These are phyloP conservation scores for Penicillium desertorum DNA, from an alignment of 495 filamentous ascomycete species.

Conservation along the genomic window DNA sequence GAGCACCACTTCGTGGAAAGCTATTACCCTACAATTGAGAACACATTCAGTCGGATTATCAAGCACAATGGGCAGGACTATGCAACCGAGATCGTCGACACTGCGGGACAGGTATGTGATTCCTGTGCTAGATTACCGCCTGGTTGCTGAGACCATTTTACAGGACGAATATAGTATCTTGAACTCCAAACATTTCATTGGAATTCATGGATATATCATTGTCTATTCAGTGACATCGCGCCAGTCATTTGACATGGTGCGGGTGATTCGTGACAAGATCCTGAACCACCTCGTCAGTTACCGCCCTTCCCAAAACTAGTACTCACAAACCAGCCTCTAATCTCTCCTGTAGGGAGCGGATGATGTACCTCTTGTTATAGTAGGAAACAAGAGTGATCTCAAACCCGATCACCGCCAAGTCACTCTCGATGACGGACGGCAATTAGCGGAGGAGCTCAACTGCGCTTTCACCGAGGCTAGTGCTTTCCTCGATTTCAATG, in stretches of 20 bases:
- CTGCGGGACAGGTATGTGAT: conserved; percentile 81
- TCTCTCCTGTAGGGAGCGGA: conserved; percentile 70
- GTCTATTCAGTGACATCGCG: conserved; percentile 93
- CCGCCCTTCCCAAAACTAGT: neutral
- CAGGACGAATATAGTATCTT: conserved; percentile 98
- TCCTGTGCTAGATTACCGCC: neutral
- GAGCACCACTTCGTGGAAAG: conserved; percentile 98
- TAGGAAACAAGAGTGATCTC: conserved; percentile 96
- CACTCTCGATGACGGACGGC: conserved; percentile 74
- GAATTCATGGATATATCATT: conserved; percentile 98
- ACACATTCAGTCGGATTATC: conserved; percentile 95
- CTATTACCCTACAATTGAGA: conserved; percentile 99
- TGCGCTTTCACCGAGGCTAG: conserved; percentile 95
- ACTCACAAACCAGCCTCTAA: neutral
- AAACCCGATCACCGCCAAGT: conserved; percentile 93
- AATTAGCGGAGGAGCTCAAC: conserved; percentile 77
- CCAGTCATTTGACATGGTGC: conserved; percentile 95
- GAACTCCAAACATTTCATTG: conserved; percentile 98
- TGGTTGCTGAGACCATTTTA: conserved; percentile 15
- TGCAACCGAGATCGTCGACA: conserved; percentile 97
- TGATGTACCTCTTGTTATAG: conserved; percentile 86
- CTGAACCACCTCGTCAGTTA: conserved; percentile 83
- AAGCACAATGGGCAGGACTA: conserved; percentile 88
- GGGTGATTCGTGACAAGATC: conserved; percentile 94
- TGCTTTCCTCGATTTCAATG: conserved; percentile 91